phyloP scores from a whole-genome alignment of 176 grass and related monocot species.

The Eragrostis nindensis region DNA sequence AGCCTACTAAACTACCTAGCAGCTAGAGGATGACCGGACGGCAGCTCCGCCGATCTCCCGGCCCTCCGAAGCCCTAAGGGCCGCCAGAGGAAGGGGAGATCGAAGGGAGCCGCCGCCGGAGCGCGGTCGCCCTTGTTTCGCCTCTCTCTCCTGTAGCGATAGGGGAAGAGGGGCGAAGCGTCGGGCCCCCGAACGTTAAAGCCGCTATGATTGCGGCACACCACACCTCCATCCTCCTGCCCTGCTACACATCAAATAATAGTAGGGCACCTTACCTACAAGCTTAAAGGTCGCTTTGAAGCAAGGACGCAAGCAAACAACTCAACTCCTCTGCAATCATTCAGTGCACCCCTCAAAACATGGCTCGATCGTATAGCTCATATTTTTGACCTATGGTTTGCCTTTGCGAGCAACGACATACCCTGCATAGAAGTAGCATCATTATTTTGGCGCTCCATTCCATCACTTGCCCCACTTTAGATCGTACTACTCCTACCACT shows the following conservation, averaged over 20 bases:
- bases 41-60: no score
- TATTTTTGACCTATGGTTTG: conserved; percentile 8
- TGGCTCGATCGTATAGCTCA: conserved; percentile 14
- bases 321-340: conserved; percentile 30
- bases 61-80: no score
- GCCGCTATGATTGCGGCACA: neutral
- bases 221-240: no score
- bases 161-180: no score
- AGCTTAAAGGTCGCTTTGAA: conserved; percentile 31
- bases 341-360: conserved; percentile 45
- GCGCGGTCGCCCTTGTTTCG: no score
- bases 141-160: no score
- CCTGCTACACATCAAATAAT: no score
- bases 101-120: no score
- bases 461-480: conserved; percentile 12
- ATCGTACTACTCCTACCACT: neutral
- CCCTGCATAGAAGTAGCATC: neutral
- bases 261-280: no score
- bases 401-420: neutral
- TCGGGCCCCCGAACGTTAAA: neutral
- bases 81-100: no score
- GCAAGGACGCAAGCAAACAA: neutral
- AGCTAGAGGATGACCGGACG: no score
- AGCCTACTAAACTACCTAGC: no score
- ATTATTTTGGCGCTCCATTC: neutral